Evolutionary conservation across 139 green algal species (phyloP).

Genomic region (Auxenochlorella protothecoides): DNA sequence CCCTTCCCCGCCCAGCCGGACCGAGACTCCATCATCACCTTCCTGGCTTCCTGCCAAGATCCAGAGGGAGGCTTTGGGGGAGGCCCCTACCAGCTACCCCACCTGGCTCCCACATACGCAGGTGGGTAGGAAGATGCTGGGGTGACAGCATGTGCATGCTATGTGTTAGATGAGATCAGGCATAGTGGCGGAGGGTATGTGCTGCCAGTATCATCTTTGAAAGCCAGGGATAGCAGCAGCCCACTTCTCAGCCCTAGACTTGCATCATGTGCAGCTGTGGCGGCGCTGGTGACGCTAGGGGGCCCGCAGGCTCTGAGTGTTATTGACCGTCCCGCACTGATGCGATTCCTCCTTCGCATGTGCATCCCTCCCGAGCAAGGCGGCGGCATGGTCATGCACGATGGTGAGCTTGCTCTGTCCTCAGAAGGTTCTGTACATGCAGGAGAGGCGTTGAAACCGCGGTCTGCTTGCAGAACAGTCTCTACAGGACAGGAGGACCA

Average conservation of each 20-base stretch:
- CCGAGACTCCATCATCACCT: constrained; percentile 44
- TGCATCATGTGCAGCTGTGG: constrained; percentile 38
- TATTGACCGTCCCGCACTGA: constrained; percentile 39
- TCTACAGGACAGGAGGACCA: no score
- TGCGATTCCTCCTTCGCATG: constrained; percentile 66
- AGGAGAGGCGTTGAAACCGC: no score
- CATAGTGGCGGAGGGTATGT: no score
- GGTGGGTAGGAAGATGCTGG: not conserved
- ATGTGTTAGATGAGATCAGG: no score
- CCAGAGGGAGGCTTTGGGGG: constrained; percentile 76
- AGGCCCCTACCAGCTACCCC: constrained; percentile 77
- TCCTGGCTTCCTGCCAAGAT: constrained; percentile 64
- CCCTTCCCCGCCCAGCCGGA: not conserved
- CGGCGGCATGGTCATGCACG: constrained; percentile 80
- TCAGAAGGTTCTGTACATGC: no score
- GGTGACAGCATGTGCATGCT: no score
- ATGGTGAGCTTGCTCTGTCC: constrained; percentile 32
- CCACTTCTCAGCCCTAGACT: no score
- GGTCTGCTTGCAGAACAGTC: no score
- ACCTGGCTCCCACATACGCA: constrained; percentile 92
- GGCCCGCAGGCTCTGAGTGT: constrained; percentile 42
- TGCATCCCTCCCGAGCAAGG: constrained; percentile 44
- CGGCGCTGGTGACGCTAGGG: constrained; percentile 72
- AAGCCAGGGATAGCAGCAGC: no score
- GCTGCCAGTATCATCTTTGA: no score